Conservation (phyloP, 2,329 filamentous ascomycete genomes). For the Aureobasidium sp. region DNA sequence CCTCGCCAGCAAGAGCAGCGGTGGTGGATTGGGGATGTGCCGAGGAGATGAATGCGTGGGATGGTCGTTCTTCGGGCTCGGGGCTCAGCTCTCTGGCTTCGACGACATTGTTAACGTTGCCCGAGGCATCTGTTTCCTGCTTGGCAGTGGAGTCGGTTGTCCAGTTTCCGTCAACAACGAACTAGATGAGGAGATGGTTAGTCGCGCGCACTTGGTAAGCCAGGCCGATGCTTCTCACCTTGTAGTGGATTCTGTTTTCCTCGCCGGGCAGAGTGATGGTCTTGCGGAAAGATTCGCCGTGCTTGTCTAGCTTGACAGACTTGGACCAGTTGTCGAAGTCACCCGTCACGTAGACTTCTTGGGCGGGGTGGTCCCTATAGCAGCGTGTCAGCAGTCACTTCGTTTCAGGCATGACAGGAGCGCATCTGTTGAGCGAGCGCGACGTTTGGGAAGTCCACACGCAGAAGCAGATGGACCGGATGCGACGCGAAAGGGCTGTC, state of each 20-base stretch:
- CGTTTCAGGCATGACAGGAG: neutral
- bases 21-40: slow-evolving; percentile 65
- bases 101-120: slow-evolving; percentile 91
- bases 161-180: slow-evolving; percentile 92
- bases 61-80: slow-evolving; percentile 32
- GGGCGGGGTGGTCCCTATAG: slow-evolving; percentile 70
- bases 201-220: neutral
- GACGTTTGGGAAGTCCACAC: neutral
- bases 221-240: slow-evolving; percentile 51
- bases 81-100: slow-evolving; percentile 60
- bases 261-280: slow-evolving; percentile 60
- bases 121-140: slow-evolving; percentile 71
- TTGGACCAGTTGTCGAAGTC: slow-evolving; percentile 93
- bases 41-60: slow-evolving; percentile 51
- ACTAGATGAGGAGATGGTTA: slow-evolving; percentile 47
- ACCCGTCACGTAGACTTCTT: slow-evolving; percentile 89
- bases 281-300: slow-evolving; percentile 67
- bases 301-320: slow-evolving; percentile 72
- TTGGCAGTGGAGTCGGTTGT: slow-evolving; percentile 71
- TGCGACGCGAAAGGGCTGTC: neutral
- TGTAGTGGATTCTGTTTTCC: slow-evolving; percentile 66
- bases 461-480: neutral
- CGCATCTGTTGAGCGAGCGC: neutral
- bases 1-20: slow-evolving; percentile 58
- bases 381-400: slow-evolving; percentile 11